phyloP scores from a whole-genome alignment of 2,329 filamentous ascomycete species.

The Scytalidium sp. region DNA sequence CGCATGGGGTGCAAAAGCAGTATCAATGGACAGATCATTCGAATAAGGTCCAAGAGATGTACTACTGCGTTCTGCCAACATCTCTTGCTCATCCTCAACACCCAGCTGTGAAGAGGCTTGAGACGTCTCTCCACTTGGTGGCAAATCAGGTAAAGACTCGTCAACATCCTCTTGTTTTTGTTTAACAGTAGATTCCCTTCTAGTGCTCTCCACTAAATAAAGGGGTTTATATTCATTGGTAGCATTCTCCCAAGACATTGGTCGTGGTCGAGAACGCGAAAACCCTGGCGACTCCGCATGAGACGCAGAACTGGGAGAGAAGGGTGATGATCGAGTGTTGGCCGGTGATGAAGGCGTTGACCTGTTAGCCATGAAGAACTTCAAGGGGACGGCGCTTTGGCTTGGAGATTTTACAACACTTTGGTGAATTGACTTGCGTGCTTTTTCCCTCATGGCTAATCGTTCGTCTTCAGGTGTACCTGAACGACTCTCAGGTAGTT shows the following conservation, averaged over 20 bases:
- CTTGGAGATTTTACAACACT: constrained; percentile 33
- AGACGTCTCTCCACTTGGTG: constrained; percentile 47
- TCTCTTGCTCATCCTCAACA: constrained; percentile 28
- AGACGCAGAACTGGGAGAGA: constrained; percentile 31
- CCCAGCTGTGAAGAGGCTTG: constrained; percentile 38
- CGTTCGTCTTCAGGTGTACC: constrained; percentile 32
- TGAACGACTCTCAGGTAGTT: constrained; percentile 58
- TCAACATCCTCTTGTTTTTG: constrained; percentile 26
- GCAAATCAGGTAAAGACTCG: constrained; percentile 42
- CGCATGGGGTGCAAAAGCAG: constrained; percentile 27
- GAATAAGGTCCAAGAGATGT: constrained; percentile 6
- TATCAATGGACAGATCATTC: constrained; percentile 38
- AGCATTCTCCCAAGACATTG: constrained; percentile 57
- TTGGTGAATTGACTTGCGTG: constrained; percentile 11
- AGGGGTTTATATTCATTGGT: constrained; percentile 75
- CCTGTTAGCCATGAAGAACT: constrained; percentile 44
- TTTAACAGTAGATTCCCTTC: constrained; percentile 16
- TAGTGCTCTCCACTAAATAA: constrained; percentile 67
- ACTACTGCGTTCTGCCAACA: constrained; percentile 1
- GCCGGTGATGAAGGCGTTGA: constrained; percentile 40
- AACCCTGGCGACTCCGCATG: constrained; percentile 26
- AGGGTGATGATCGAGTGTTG: constrained; percentile 36
- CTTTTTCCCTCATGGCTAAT: neutral
- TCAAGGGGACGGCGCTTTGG: constrained; percentile 53
- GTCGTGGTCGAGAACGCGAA: constrained; percentile 41